Evolutionary conservation across 83 land plant species (phyloP), one percentile per base, ranked within the genome.

Genomic region (Picea engelmannii): DNA sequence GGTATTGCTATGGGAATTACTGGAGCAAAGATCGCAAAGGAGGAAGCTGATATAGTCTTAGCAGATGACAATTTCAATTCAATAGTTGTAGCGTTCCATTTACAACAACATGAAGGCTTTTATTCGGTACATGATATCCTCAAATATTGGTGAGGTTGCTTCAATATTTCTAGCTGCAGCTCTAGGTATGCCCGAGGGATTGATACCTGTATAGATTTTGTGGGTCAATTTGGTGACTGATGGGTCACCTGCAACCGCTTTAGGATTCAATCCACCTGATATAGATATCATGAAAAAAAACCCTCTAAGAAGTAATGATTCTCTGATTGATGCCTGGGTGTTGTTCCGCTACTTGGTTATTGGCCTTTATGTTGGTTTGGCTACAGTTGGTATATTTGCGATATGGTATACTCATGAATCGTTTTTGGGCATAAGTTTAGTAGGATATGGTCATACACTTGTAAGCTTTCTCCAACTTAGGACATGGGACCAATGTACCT

Each of bases 211-310:
- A 38, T 95, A 95, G 84, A 92, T 95, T 80, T 78, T 95, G 81
- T 95, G 98, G 95, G 95, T 95, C 68, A 95, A 95, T 81, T 86
- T 95, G 63, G 98, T 95, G 40, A 95, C 98, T 3, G 95, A 95
- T 86, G 97, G 97, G 6, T 95, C 95, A 0, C 97, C 97, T 58
- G 98, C 98, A 75, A 95, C 94, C 12, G 95, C 96, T 44, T 79
- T 95, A 85, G 95, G 98, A 66, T 95, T 95, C 81, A 95, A 95
- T 85, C 98, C 98, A 5, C 95, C 95, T 27, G 95, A 95, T 76
- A 81, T 86, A 38, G 94, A 89, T 79, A 87, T 95, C 58, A 95
- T 95, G 98, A 90, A 89, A 85, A 93, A 93, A 78, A 90, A 91
- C 5, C 98, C 95, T 63, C 82, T 94, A 44, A 83, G 84, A 84